Evolutionary conservation across 75 land plant species (phyloP).

Genomic region (Cupressus sempervirens): DNA sequence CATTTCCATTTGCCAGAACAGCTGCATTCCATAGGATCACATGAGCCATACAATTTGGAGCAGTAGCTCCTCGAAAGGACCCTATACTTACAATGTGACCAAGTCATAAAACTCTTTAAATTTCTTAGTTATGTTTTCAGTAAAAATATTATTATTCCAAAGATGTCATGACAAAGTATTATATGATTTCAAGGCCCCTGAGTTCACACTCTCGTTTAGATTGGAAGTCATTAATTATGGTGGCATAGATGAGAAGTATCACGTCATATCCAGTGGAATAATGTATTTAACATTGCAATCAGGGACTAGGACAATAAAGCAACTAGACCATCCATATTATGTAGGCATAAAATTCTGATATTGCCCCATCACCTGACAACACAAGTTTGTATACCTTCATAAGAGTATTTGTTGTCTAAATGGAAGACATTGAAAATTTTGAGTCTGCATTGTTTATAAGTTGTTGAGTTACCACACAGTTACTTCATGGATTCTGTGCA

Average conservation of each 20-base stretch:
- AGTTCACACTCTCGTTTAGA: not conserved
- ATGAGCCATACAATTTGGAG: not conserved
- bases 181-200: not conserved
- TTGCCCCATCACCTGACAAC: not conserved
- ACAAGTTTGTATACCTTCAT: not conserved
- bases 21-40: not conserved
- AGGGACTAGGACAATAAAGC: not conserved
- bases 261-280: not conserved
- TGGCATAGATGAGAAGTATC: not conserved
- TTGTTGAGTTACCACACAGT: not conserved
- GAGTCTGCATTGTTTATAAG: not conserved
- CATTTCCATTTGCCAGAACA: not conserved
- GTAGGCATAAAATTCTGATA: not conserved
- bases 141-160: not conserved
- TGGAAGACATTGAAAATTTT: not conserved
- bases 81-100: not conserved
- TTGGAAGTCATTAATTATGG: not conserved
- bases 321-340: not conserved
- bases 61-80: not conserved
- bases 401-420: not conserved
- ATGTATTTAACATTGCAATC: not conserved
- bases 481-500: not conserved
- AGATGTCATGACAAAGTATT: not conserved
- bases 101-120: not conserved
- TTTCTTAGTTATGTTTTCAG: not conserved